These are phyloP conservation scores for Globisporangium orthogonon DNA, from an alignment of 352 stramenopile species.

Conservation along the genomic window DNA sequence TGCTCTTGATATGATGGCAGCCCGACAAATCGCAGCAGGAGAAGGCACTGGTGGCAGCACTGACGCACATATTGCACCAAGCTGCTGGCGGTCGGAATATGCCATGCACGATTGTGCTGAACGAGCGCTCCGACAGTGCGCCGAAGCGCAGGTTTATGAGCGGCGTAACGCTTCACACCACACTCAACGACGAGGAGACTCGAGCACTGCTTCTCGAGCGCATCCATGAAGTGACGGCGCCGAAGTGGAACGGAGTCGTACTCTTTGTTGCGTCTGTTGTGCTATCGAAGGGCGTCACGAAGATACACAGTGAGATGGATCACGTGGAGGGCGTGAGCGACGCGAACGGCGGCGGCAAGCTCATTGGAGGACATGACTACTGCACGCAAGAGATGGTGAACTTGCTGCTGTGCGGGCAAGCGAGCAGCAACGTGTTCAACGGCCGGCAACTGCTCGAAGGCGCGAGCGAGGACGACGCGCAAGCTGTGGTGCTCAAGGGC, in stretches of 20 bases:
- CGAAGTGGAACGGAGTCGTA: slow-evolving; percentile 60
- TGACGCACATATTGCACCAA: slow-evolving; percentile 70
- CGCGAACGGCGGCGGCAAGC: slow-evolving; percentile 25
- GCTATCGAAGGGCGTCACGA: slow-evolving; percentile 48
- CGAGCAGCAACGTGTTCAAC: slow-evolving; percentile 94
- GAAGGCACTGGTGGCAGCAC: slow-evolving; percentile 33
- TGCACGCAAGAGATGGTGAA: slow-evolving; percentile 96
- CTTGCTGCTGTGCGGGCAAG: slow-evolving; percentile 90
- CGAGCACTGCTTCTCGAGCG: slow-evolving; percentile 24
- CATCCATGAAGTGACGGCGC: slow-evolving; percentile 40
- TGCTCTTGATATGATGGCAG: slow-evolving; percentile 16
- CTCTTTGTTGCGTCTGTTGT: slow-evolving; percentile 66
- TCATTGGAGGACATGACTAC: slow-evolving; percentile 87
- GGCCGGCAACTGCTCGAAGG: slow-evolving; percentile 78
- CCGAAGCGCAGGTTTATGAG: slow-evolving; percentile 45
- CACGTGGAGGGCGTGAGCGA: slow-evolving; percentile 33
- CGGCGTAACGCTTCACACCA: slow-evolving; percentile 26
- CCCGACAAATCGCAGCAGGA: slow-evolving; percentile 30
- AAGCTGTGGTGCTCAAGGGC: slow-evolving; percentile 60
- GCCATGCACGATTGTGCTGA: slow-evolving; percentile 34
- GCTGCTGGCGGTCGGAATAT: slow-evolving; percentile 12
- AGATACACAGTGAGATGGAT: slow-evolving; percentile 85
- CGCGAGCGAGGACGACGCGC: slow-evolving; percentile 47
- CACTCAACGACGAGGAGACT: slow-evolving; percentile 26
- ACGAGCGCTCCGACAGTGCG: slow-evolving; percentile 13